These are phyloP conservation scores for Penicillium sp. DNA, from an alignment of 2,329 filamentous ascomycete genomes.

Conservation along the genomic window DNA sequence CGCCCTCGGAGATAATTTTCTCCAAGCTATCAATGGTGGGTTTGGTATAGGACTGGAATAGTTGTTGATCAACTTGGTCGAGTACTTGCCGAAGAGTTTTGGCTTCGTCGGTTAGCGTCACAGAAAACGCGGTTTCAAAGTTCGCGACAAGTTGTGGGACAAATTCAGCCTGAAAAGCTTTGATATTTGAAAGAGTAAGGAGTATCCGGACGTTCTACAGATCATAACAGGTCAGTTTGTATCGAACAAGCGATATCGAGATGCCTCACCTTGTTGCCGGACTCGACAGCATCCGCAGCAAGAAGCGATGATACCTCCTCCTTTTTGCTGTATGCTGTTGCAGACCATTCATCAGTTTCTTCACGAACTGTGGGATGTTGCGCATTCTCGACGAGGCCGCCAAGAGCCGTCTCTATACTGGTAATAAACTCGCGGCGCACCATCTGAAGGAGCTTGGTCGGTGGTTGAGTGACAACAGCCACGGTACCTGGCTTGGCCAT, in stretches of 20 bases:
- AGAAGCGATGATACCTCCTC: slow-evolving; percentile 47
- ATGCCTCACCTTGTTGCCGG: slow-evolving; percentile 56
- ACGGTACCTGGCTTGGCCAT: slow-evolving; percentile 73
- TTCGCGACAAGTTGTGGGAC: slow-evolving; percentile 88
- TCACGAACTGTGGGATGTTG: slow-evolving; percentile 73
- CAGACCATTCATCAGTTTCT: slow-evolving; percentile 54
- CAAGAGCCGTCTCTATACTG: slow-evolving; percentile 90
- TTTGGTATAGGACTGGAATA: slow-evolving; percentile 91
- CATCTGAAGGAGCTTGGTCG: slow-evolving; percentile 85
- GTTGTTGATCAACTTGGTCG: slow-evolving; percentile 82
- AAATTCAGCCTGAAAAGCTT: slow-evolving; percentile 77
- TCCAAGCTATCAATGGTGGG: slow-evolving; percentile 73
- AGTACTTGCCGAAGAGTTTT: slow-evolving; percentile 92
- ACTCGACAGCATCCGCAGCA: slow-evolving; percentile 57
- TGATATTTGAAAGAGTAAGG: slow-evolving; percentile 89
- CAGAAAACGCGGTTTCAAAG: slow-evolving; percentile 92
- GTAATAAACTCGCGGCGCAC: slow-evolving; percentile 91
- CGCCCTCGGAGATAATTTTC: slow-evolving; percentile 72
- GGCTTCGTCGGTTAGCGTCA: slow-evolving; percentile 91
- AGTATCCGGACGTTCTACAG: slow-evolving; percentile 86
- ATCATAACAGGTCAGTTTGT: too few species aligned
- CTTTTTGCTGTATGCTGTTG: slow-evolving; percentile 32
- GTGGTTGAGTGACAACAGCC: slow-evolving; percentile 83
- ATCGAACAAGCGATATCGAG: neutral
- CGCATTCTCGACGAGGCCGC: slow-evolving; percentile 96